Conservation (phyloP, 441 rosid genomes). For the Gossypium laxum region DNA sequence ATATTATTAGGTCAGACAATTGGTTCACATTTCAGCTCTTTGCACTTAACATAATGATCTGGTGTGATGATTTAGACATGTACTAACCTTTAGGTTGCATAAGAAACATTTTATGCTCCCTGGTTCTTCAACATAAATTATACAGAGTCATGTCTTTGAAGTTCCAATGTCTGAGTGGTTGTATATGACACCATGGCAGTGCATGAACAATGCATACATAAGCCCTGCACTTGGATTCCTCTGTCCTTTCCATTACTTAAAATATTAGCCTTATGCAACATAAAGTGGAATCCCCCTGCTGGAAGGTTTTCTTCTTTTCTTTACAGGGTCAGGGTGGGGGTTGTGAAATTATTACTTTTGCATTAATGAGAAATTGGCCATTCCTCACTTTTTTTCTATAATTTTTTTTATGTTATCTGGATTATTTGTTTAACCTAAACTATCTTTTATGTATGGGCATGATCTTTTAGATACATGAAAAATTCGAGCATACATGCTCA, state of each 20-base stretch:
- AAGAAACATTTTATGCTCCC: background rate
- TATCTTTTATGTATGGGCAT: background rate
- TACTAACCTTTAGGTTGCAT: background rate
- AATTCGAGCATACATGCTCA: background rate
- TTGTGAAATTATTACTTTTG: background rate
- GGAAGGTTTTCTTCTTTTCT: slow-evolving; percentile 9
- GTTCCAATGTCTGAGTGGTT: background rate
- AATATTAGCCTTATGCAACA: background rate
- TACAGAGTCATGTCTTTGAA: background rate
- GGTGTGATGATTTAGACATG: background rate
- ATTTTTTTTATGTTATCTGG: background rate
- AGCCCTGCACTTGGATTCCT: background rate
- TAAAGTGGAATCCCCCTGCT: slow-evolving; percentile 18
- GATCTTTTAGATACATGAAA: background rate
- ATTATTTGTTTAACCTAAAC: no score
- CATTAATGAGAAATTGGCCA: background rate
- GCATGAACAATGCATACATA: background rate
- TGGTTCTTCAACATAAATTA: slow-evolving; percentile 6
- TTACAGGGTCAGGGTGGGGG: background rate
- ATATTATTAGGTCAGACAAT: background rate
- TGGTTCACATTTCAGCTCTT: background rate
- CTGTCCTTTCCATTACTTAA: background rate
- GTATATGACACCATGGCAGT: slow-evolving; percentile 5
- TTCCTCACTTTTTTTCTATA: background rate
- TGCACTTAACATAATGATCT: background rate